phyloP scores from a whole-genome alignment of 805 yeast species.

The Pichia cephalocereana region DNA sequence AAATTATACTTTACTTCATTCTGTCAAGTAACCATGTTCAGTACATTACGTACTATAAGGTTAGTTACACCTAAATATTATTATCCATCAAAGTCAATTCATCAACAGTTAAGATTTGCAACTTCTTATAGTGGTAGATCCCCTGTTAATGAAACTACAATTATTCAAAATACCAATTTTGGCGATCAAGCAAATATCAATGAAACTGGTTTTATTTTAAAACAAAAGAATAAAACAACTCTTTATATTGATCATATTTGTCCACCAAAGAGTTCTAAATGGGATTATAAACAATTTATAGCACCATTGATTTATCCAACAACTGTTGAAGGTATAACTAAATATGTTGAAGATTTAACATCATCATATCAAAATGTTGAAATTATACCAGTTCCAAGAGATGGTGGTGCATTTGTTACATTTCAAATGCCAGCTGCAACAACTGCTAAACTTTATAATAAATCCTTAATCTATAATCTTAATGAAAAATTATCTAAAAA shows the following conservation, averaged over 20 bases:
- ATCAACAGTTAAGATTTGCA: not conserved
- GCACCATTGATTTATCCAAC: constrained; percentile 31
- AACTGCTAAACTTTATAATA: constrained; percentile 12
- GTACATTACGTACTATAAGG: not conserved
- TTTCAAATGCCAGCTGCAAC: constrained; percentile 47
- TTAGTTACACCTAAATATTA: not conserved
- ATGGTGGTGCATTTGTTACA: constrained; percentile 91
- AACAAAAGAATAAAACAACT: constrained; percentile 39
- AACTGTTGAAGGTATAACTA: constrained; percentile 27
- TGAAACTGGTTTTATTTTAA: constrained; percentile 49
- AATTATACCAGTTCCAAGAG: constrained; percentile 64
- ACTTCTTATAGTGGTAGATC: constrained; percentile 2
- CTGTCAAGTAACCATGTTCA: not conserved
- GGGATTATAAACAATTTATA: constrained; percentile 39
- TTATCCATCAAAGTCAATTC: not conserved
- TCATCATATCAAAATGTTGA: constrained; percentile 32
- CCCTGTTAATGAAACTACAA: constrained; percentile 21
- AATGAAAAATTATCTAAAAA: constrained; percentile 5
- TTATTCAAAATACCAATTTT: constrained; percentile 32
- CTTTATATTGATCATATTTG: constrained; percentile 49
- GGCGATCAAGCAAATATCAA: constrained; percentile 49
- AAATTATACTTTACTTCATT: too few relatives aligned
- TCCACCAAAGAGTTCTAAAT: constrained; percentile 31
- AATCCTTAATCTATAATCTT: constrained; percentile 12
- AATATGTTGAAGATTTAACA: constrained; percentile 27